Conservation (phyloP, 2,329 filamentous ascomycete genomes). For the Fonsecaea monophora region DNA sequence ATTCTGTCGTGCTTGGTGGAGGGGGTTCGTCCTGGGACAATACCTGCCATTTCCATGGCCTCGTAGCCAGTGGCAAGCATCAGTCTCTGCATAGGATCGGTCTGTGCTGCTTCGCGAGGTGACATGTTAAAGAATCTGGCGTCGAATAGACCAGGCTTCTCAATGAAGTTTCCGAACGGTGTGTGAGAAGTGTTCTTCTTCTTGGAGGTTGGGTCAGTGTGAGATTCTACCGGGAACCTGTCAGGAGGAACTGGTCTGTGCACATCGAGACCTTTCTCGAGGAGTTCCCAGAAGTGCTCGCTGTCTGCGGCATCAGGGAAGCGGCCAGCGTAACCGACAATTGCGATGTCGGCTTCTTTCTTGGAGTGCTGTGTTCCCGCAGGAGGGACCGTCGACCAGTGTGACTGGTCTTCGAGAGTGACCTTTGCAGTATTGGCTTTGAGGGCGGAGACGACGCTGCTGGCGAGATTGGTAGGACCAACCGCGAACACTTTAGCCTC, state of each 20-base stretch:
- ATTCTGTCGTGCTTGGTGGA: conserved; percentile 70
- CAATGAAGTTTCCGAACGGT: conserved; percentile 76
- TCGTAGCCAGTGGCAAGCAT: conserved; percentile 80
- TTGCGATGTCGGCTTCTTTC: conserved; percentile 74
- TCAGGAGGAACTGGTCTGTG: conserved; percentile 67
- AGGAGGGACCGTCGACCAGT: conserved; percentile 48
- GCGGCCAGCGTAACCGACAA: conserved; percentile 81
- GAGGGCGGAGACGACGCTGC: conserved; percentile 61
- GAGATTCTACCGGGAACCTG: conserved; percentile 74
- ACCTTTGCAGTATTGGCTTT: conserved; percentile 48
- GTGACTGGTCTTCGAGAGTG: conserved; percentile 46
- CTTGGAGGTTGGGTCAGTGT: conserved; percentile 75
- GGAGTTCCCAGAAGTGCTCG: conserved; percentile 76
- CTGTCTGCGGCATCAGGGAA: conserved; percentile 76
- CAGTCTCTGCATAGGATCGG: conserved; percentile 80
- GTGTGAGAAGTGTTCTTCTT: conserved; percentile 78
- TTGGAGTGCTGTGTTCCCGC: conserved; percentile 46
- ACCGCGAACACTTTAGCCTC: conserved; percentile 55
- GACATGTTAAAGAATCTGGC: conserved; percentile 90
- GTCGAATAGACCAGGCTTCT: conserved; percentile 78
- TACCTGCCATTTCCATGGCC: conserved; percentile 80
- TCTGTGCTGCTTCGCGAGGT: conserved; percentile 78
- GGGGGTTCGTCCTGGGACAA: conserved; percentile 73
- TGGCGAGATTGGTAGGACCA: conserved; percentile 61
- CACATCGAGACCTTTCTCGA: conserved; percentile 76